These are phyloP conservation scores for Cryphonectria nitschkei DNA, from an alignment of 2,329 filamentous ascomycete genomes.

Conservation along the genomic window DNA sequence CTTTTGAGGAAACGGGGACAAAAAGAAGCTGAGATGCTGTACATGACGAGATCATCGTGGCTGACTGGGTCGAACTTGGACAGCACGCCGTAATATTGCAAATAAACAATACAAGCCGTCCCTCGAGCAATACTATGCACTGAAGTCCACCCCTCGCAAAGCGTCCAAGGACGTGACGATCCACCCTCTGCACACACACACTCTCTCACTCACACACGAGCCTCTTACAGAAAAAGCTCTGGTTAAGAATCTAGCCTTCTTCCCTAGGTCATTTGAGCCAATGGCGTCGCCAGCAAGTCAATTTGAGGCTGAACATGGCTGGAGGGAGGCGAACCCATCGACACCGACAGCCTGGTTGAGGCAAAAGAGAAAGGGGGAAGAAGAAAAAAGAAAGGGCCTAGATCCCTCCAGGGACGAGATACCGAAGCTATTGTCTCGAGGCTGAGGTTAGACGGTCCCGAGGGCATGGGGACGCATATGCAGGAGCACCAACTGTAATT, in stretches of 20 bases:
- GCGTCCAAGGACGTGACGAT: not conserved
- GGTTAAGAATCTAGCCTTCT: not conserved
- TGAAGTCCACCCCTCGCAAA: not conserved
- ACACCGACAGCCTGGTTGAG: conserved; percentile 7
- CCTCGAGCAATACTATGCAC: not conserved
- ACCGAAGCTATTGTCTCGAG: not conserved
- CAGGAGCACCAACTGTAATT: not conserved
- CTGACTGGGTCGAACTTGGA: not conserved
- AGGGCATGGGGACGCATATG: not conserved
- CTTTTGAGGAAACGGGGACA: too few species aligned
- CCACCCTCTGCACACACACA: not conserved
- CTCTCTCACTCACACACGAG: not conserved
- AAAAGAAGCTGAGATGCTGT: not conserved
- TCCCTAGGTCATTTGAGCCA: not conserved
- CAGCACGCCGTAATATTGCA: not conserved
- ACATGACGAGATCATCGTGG: not conserved
- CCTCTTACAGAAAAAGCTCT: too few species aligned
- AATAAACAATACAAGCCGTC: not conserved
- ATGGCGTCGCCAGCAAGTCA: not conserved
- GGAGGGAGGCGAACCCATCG: not conserved
- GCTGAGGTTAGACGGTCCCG: conserved; percentile 2
- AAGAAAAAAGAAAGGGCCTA: not conserved
- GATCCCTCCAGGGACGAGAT: not conserved
- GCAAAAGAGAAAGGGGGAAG: not conserved
- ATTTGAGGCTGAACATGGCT: not conserved